Conservation (phyloP, 2,329 filamentous ascomycete genomes). For the Alternaria sp. region DNA sequence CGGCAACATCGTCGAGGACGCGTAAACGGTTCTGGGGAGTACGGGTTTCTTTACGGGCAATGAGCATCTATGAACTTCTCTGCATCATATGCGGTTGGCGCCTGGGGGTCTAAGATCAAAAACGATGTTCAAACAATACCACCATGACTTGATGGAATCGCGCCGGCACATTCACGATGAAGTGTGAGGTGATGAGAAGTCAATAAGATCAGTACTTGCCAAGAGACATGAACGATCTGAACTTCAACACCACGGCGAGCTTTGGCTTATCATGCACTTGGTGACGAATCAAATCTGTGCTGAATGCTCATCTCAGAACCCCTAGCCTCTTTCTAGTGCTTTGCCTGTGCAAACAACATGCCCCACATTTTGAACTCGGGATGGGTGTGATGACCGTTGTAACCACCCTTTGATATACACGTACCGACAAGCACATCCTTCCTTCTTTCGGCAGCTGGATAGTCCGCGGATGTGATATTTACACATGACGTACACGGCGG, state of each 20-base stretch:
- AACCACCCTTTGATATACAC: background rate
- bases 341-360: background rate
- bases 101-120: conserved; percentile 51
- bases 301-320: background rate
- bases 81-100: conserved; percentile 51
- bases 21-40: conserved; percentile 43
- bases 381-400: background rate
- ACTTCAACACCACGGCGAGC: conserved; percentile 9
- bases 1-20: conserved; percentile 85
- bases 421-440: background rate
- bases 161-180: conserved; percentile 12
- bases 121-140: conserved; percentile 51
- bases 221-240: conserved; percentile 8
- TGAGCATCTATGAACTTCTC: conserved; percentile 52
- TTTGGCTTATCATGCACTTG: background rate
- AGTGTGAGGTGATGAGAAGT: conserved; percentile 16
- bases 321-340: background rate
- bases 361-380: background rate
- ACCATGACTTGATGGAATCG: conserved; percentile 38
- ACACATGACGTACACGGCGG: conserved; percentile 28
- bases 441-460: background rate
- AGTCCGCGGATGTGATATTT: conserved; percentile 12
- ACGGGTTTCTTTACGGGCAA: conserved; percentile 53
- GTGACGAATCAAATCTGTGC: conserved; percentile 1
- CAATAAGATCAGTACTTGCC: conserved; percentile 13